Evolutionary conservation across 768 basidiomycete species (phyloP), one percentile per base, ranked within the genome.

Genomic region (Russula virescens): DNA sequence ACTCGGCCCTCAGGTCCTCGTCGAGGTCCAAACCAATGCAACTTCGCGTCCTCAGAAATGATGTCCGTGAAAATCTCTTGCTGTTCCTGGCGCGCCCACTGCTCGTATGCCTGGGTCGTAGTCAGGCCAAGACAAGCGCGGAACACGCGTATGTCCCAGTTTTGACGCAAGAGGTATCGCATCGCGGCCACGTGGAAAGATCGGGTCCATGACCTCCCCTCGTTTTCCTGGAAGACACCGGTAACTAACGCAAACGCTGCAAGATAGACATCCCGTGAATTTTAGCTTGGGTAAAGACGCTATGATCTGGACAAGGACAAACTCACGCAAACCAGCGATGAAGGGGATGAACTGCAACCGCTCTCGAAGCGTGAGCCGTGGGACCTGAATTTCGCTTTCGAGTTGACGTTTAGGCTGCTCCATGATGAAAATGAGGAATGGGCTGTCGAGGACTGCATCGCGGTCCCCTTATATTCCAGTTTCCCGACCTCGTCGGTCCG

Each of bases 1-100:
- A 62, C 38, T 25, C 35, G 31, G 11, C 35, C 14, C 16, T 58
- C 45, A n/a, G 45, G 35, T 16, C 25, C 21, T 9, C 42, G 54
- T 49, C 61, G 60, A 19, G 51, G 34, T 42, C 61, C 61, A 4
- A 62, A 13, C 61, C 61, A 62, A 31, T 62, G 61, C 31, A 62
- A 25, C 38, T 58, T 56, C 19, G 54, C 55, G 5, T 47, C 55
- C 34, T 62, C 53, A 0, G 48, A 19, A 7, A 58, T 28, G 5
- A 21, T 19, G 18, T 62, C 61, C 21, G 61, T 56, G 25, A 58
- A 23, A 2, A 23, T 19, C 46, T 62, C 34, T 6, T 38, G 28
- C 16, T 62, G 42, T n/a, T 21, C 61, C 23, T 40, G 11, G 23
- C 7, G 25, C 13, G 55, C 26, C 61, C 61, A 57, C 6, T 11